Percentiles rank a stretch among this genome's conserved stretches.
These are phyloP conservation scores for Yamadazyma aaseri DNA, from an alignment of 1,139 yeast genomes.

Conservation along the genomic window DNA sequence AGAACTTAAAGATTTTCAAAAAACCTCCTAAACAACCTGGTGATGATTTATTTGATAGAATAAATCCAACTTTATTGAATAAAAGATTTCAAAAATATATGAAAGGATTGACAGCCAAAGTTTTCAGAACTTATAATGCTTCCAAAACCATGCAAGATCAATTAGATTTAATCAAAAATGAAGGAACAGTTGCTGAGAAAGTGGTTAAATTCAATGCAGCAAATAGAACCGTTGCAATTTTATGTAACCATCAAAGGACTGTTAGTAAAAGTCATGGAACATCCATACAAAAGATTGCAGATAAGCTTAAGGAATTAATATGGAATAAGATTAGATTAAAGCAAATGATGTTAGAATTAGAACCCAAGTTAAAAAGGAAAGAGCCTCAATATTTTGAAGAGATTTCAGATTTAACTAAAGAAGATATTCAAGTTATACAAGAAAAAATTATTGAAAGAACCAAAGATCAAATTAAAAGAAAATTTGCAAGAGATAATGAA, in stretches of 20 bases:
- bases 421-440: constrained; percentile 61
- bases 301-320: constrained; percentile 69
- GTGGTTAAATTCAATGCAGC: constrained; percentile 91
- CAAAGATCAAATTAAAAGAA: constrained; percentile 59
- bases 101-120: constrained; percentile 95
- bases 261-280: constrained; percentile 82
- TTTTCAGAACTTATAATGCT: constrained; percentile 96
- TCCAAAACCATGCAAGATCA: constrained; percentile 97
- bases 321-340: constrained; percentile 83
- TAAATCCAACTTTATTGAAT: constrained; percentile 80
- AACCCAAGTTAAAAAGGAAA: constrained; percentile 51
- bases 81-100: constrained; percentile 85
- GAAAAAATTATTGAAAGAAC: constrained; percentile 57
- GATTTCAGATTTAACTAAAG: constrained; percentile 65
- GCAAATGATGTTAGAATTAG: constrained; percentile 66
- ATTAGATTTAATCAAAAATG: constrained; percentile 74
- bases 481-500: constrained; percentile 75
- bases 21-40: constrained; percentile 87
- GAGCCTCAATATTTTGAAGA: constrained; percentile 65
- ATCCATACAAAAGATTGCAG: constrained; percentile 75
- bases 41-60: constrained; percentile 87
- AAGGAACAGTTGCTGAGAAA: constrained; percentile 86
- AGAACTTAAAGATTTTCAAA: constrained; percentile 82
- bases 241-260: constrained; percentile 96
- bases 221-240: constrained; percentile 88